Evolutionary conservation across 2,329 filamentous ascomycete genomes (phyloP).

Genomic region (Plenodomus lindquistii): DNA sequence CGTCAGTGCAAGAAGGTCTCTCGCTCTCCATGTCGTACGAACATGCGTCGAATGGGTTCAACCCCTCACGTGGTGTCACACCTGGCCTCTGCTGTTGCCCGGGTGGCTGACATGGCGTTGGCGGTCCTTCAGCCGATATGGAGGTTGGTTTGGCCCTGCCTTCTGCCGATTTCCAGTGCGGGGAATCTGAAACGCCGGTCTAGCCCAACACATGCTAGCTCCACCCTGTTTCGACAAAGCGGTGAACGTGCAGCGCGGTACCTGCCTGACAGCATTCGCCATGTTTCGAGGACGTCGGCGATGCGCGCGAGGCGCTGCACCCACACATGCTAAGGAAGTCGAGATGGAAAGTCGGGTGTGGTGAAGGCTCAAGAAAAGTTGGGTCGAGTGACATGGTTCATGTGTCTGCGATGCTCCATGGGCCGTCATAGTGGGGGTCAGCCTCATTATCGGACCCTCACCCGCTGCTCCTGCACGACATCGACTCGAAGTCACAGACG

Average conservation of each 20-base stretch:
- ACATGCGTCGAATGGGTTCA: not conserved
- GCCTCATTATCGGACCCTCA: not conserved
- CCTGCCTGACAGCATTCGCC: constrained; percentile 23
- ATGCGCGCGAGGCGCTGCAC: constrained; percentile 15
- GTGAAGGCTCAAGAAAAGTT: not conserved
- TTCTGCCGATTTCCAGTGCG: constrained; percentile 26
- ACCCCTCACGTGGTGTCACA: not conserved
- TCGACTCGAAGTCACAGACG: constrained; percentile 3
- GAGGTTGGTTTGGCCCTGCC: constrained; percentile 2
- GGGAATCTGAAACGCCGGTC: constrained; percentile 30
- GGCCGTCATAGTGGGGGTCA: not conserved
- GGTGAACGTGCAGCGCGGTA: constrained; percentile 29
- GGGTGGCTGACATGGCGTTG: not conserved
- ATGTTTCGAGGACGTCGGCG: constrained; percentile 7
- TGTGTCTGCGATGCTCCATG: not conserved
- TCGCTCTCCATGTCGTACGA: not conserved
- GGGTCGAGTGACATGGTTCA: not conserved
- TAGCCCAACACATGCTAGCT: constrained; percentile 17
- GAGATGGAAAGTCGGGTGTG: not conserved
- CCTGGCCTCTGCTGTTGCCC: not conserved
- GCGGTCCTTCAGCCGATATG: constrained; percentile 1
- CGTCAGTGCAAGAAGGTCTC: not conserved
- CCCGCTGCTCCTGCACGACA: constrained; percentile 8
- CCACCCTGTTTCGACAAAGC: constrained; percentile 24
- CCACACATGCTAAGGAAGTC: not conserved